Conservation (phyloP, 129 eudicot genomes). For the Flaveria ramosissima region DNA sequence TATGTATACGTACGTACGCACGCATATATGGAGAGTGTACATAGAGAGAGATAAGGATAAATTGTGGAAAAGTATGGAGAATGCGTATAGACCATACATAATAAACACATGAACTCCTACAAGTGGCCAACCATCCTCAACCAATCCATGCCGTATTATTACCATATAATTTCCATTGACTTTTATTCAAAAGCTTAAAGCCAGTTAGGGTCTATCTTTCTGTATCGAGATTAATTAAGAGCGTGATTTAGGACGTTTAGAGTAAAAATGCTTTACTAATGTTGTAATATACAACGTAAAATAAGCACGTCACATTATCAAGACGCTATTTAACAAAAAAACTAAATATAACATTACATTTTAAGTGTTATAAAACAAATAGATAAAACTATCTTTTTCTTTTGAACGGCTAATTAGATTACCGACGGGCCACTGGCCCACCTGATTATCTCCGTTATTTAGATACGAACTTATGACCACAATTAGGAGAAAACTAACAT, state of each 20-base stretch:
- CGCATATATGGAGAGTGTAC: background rate
- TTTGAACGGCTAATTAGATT: too few relatives aligned
- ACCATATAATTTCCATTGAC: background rate
- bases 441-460: too few relatives aligned
- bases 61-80: slow-evolving; percentile 27
- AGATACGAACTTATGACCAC: too few relatives aligned
- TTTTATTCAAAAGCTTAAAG: background rate
- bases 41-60: background rate
- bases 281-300: too few relatives aligned
- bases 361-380: too few relatives aligned
- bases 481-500: too few relatives aligned
- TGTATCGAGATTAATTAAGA: background rate
- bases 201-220: background rate
- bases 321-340: too few relatives aligned
- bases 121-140: slow-evolving; percentile 38
- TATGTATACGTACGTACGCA: too few relatives aligned
- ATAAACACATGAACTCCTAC: slow-evolving; percentile 39
- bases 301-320: too few relatives aligned
- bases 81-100: slow-evolving; percentile 30
- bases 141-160: slow-evolving; percentile 22
- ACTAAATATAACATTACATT: too few relatives aligned
- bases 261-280: background rate
- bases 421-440: too few relatives aligned
- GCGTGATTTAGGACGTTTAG: background rate
- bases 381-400: too few relatives aligned